A percentile compares a stretch with the other conserved stretches of the same genome.
phyloP scores from a whole-genome alignment of 495 filamentous ascomycete species.

The Hyaloscypha variabilis region DNA sequence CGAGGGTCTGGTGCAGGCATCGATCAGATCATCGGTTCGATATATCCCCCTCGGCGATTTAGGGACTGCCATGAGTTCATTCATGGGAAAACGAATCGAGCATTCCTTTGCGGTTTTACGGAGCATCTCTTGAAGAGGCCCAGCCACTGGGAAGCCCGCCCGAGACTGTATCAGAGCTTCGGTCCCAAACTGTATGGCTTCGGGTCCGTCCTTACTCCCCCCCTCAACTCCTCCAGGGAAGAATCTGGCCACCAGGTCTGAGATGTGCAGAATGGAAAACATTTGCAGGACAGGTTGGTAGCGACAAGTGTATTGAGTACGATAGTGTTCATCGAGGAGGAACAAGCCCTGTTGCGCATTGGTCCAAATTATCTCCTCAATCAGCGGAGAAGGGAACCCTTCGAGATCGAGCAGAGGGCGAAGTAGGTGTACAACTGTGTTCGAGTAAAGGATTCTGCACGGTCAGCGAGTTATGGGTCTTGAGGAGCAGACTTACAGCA shows the following conservation, averaged over 20 bases:
- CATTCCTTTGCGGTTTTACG: constrained; percentile 31
- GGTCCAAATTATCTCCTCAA: constrained; percentile 28
- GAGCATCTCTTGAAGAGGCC: constrained; percentile 39
- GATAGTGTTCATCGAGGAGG: constrained; percentile 33
- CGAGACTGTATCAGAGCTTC: constrained; percentile 34
- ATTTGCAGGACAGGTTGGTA: constrained; percentile 40
- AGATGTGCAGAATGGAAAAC: constrained; percentile 39
- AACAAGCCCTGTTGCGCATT: constrained; percentile 31
- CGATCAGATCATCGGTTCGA: constrained; percentile 34
- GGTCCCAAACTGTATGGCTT: constrained; percentile 35
- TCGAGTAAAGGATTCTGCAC: constrained; percentile 29
- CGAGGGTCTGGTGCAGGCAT: constrained; percentile 37
- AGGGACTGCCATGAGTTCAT: constrained; percentile 13
- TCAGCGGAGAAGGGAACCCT: constrained; percentile 15
- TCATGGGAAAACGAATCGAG: constrained; percentile 26
- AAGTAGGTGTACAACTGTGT: constrained; percentile 27
- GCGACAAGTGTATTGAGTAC: constrained; percentile 30
- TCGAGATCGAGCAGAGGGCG: constrained; percentile 30
- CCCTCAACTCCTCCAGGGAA: constrained; percentile 27
- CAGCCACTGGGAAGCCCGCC: constrained; percentile 35
- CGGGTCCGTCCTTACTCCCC: constrained; percentile 23
- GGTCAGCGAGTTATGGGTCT: constrained; percentile 4
- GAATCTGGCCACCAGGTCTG: constrained; percentile 34
- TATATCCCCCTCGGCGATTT: constrained; percentile 13
- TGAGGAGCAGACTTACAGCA: constrained; percentile 33